These are phyloP conservation scores for Hypomontagnella submonticulosa DNA, from an alignment of 495 filamentous ascomycete species.

Conservation along the genomic window DNA sequence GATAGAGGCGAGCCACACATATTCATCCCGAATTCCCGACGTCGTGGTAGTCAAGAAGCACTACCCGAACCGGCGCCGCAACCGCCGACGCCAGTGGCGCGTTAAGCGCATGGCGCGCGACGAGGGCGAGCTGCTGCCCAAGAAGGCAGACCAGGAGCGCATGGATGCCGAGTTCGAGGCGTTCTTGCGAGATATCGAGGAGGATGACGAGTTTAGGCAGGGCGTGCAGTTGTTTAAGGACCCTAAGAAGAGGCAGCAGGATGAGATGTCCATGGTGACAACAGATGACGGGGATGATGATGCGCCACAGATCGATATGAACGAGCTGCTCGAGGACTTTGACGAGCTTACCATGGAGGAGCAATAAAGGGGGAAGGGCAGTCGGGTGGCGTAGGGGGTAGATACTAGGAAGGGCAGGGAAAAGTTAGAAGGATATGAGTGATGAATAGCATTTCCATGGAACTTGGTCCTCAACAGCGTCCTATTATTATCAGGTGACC, in stretches of 20 bases:
- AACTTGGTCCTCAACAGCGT: too few relatives aligned
- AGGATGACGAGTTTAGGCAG: constrained; percentile 86
- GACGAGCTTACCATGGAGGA: constrained; percentile 79
- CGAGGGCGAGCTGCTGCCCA: constrained; percentile 80
- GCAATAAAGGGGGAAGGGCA: constrained; percentile 21
- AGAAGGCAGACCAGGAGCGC: constrained; percentile 82
- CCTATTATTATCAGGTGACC: too few relatives aligned
- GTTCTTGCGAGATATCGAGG: constrained; percentile 97
- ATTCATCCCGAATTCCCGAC: constrained; percentile 83
- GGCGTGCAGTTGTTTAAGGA: constrained; percentile 87
- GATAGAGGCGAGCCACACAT: constrained; percentile 74
- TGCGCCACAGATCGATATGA: constrained; percentile 79
- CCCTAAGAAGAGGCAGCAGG: constrained; percentile 51
- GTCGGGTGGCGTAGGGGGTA: too few relatives aligned
- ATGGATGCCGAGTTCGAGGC: constrained; percentile 93
- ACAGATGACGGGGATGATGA: constrained; percentile 75
- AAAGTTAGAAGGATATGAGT: neutral
- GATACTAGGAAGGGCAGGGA: neutral
- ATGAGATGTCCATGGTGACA: constrained; percentile 70
- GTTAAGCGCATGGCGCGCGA: constrained; percentile 93
- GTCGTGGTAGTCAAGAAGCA: constrained; percentile 96
- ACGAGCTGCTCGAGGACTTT: constrained; percentile 90
- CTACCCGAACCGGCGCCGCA: constrained; percentile 86
- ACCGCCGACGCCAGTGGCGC: constrained; percentile 86
- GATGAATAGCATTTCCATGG: too few relatives aligned